These are phyloP conservation scores for Trifolium dubium DNA, from an alignment of 306 rosid species.

Conservation along the genomic window DNA sequence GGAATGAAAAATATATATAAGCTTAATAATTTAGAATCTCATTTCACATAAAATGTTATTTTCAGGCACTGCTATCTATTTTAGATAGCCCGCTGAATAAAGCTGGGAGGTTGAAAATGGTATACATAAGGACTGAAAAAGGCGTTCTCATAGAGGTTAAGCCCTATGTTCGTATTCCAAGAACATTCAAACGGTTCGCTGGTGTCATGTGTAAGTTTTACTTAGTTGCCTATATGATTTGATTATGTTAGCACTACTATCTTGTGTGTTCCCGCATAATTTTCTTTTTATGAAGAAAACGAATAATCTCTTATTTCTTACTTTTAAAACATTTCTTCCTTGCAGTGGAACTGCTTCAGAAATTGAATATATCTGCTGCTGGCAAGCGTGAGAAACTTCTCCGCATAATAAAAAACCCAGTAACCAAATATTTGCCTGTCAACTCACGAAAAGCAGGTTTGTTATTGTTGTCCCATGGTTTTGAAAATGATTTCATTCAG, in stretches of 20 bases:
- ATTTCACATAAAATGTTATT: neutral
- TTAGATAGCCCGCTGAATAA: constrained; percentile 85
- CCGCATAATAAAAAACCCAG: too few species aligned
- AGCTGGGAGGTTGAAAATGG: constrained; percentile 75
- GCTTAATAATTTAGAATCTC: neutral
- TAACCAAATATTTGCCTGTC: too few species aligned
- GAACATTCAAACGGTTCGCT: constrained; percentile 82
- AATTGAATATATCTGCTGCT: too few species aligned
- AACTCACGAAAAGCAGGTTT: neutral
- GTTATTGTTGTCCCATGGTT: neutral
- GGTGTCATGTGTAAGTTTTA: constrained; percentile 82
- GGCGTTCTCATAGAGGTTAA: constrained; percentile 84
- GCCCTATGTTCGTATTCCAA: constrained; percentile 78
- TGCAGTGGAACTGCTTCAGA: too few species aligned
- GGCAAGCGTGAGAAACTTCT: too few species aligned
- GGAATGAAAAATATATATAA: neutral
- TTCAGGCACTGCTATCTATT: constrained; percentile 77
- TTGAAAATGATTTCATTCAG: neutral
- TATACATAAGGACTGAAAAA: constrained; percentile 79
- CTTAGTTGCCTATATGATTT: neutral
- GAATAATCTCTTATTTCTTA: too few species aligned
- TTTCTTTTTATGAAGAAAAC: too few species aligned
- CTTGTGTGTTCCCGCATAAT: too few species aligned
- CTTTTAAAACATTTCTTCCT: too few species aligned
- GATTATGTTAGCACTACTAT: too few species aligned